Conservation (phyloP, 2,329 filamentous ascomycete genomes). For the Cadophora gregata region DNA sequence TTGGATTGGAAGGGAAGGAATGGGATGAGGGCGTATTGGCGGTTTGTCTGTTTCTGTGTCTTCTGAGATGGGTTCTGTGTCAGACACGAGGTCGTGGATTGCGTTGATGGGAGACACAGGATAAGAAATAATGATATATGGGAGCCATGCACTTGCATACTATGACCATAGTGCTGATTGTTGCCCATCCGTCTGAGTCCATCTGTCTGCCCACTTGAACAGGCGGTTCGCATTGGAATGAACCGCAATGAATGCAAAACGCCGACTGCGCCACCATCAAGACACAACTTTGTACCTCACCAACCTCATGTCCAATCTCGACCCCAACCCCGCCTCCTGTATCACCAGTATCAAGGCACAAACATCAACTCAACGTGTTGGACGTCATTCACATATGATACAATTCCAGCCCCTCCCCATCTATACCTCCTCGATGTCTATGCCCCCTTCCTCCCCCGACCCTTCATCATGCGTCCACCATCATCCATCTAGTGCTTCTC, state of each 20-base stretch:
- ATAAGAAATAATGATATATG: too few relatives aligned
- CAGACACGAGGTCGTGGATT: too few relatives aligned
- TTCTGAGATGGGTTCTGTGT: too few relatives aligned
- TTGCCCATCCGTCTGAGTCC: background rate
- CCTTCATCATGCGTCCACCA: slow-evolving; percentile 12
- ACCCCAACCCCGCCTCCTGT: background rate
- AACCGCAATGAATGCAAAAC: background rate
- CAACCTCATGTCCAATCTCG: background rate
- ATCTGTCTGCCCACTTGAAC: background rate
- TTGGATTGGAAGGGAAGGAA: too few relatives aligned
- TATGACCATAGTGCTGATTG: background rate
- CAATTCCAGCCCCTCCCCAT: slow-evolving; percentile 21
- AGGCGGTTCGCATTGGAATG: background rate
- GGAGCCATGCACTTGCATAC: too few relatives aligned
- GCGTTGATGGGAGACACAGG: too few relatives aligned
- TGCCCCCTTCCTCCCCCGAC: slow-evolving; percentile 1
- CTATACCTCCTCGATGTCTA: slow-evolving; percentile 2
- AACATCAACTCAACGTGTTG: slow-evolving; percentile 44
- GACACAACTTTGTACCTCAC: background rate
- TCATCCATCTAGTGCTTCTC: slow-evolving; percentile 41
- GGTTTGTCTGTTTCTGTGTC: too few relatives aligned
- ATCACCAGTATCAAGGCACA: background rate
- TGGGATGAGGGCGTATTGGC: too few relatives aligned
- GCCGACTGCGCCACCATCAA: background rate
- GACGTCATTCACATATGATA: slow-evolving; percentile 36